Percentiles rank a stretch among this genome's conserved stretches.
These are phyloP conservation scores for Balamuthia mandrillaris DNA, from an alignment of 208 protist species.

Conservation along the genomic window DNA sequence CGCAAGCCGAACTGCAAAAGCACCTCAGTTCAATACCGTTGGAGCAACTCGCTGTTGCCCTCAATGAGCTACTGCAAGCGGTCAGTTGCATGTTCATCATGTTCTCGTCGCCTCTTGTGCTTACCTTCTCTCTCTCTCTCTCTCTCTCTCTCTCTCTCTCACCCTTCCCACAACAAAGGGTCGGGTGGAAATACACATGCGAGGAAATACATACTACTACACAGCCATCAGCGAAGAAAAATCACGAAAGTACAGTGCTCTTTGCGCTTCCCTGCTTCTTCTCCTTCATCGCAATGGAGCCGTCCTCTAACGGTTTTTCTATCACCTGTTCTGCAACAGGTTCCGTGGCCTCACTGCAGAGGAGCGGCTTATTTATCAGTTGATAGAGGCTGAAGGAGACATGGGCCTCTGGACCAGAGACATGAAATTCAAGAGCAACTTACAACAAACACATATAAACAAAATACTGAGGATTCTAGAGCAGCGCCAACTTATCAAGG, in stretches of 20 bases:
- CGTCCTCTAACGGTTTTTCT: no score
- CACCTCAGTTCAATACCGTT: no score
- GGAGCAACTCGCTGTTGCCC: no score
- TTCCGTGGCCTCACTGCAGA: constrained; percentile 24
- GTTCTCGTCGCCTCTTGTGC: no score
- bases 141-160: no score
- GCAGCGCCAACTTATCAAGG: constrained; percentile 67
- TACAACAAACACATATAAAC: constrained; percentile 62
- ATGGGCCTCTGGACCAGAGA: constrained; percentile 67
- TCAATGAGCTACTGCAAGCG: no score
- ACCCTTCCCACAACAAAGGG: no score
- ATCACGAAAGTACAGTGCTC: neutral
- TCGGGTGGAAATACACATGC: neutral
- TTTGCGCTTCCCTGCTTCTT: neutral
- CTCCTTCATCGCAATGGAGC: neutral
- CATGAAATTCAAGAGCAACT: constrained; percentile 47
- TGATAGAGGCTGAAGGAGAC: constrained; percentile 38
- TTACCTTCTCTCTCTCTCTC: no score
- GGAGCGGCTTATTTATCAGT: constrained; percentile 47
- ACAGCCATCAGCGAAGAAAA: neutral
- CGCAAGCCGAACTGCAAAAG: no score
- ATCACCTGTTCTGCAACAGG: no score
- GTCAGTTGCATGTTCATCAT: no score
- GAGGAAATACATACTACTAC: neutral
- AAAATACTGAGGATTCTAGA: constrained; percentile 68